phyloP scores from a whole-genome alignment of 2,329 filamentous ascomycete genomes.

The Sclerotinia borealis region DNA sequence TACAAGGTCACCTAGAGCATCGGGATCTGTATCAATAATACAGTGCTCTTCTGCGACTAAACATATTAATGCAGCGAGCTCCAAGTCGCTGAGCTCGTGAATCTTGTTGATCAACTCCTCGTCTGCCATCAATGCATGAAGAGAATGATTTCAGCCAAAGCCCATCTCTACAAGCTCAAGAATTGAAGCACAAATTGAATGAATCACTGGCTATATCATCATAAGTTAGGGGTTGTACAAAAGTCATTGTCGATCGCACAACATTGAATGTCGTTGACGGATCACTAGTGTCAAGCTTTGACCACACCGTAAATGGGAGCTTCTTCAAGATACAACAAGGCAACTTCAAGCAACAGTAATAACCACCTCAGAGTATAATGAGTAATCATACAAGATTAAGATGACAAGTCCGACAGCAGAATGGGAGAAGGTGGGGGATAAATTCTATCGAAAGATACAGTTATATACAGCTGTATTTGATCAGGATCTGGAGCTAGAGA shows the following conservation, averaged over 20 bases:
- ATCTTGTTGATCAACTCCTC: constrained; percentile 60
- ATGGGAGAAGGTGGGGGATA: constrained; percentile 90
- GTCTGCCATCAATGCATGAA: constrained; percentile 49
- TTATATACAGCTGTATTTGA: constrained; percentile 93
- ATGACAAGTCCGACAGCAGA: constrained; percentile 50
- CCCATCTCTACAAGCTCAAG: constrained; percentile 4
- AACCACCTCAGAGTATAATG: constrained; percentile 1
- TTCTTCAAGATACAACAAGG: neutral
- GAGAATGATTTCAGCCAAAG: constrained; percentile 5
- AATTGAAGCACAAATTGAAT: neutral
- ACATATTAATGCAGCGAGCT: constrained; percentile 78
- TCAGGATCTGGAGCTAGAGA: constrained; percentile 87
- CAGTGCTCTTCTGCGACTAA: constrained; percentile 80
- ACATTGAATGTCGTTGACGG: constrained; percentile 5
- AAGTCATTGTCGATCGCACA: constrained; percentile 15
- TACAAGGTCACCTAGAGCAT: constrained; percentile 60
- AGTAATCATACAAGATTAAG: constrained; percentile 1
- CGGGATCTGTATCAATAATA: constrained; percentile 67
- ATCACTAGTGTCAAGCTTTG: constrained; percentile 27
- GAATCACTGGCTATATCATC: neutral
- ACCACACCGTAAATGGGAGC: constrained; percentile 25
- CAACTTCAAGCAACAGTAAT: constrained; percentile 10
- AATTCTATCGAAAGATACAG: constrained; percentile 91
- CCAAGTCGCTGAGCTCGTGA: constrained; percentile 76
- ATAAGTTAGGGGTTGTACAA: neutral